Evolutionary conservation across 192 early-diverging fungal genomes (phyloP).

Genomic region (Kappamyces sp.): DNA sequence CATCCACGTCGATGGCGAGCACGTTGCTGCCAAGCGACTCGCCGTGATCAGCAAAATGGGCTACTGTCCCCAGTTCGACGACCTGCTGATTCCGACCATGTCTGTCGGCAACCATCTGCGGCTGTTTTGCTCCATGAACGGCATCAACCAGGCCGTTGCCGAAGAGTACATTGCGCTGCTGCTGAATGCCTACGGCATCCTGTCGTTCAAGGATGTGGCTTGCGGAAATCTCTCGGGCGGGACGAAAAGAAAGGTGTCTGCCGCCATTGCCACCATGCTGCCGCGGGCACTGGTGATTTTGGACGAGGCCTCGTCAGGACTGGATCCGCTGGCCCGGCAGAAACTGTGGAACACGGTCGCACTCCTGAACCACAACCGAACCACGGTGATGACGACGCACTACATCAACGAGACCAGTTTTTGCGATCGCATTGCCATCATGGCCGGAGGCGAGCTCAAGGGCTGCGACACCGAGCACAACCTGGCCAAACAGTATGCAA

Average conservation of each 20-base stretch:
- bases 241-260: constrained; percentile 15
- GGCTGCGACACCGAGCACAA: constrained; percentile 1
- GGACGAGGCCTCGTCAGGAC: constrained; percentile 57
- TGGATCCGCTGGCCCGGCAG: constrained; percentile 47
- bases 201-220: constrained; percentile 3
- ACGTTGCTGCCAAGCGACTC: too few species aligned
- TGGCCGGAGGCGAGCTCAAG: background rate
- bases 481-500: background rate
- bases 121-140: constrained; percentile 14
- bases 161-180: background rate
- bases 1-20: constrained; percentile 4
- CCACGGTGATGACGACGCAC: too few species aligned
- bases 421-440: constrained; percentile 14
- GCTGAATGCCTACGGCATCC: background rate
- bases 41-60: constrained; percentile 7
- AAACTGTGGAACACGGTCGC: constrained; percentile 51
- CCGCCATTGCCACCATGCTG: constrained; percentile 10
- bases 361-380: too few species aligned
- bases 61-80: constrained; percentile 16
- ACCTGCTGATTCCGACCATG: constrained; percentile 10
- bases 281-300: constrained; percentile 44
- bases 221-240: constrained; percentile 13
- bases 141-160: background rate
- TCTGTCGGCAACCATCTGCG: constrained; percentile 3
- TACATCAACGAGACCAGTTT: too few species aligned